Evolutionary conservation across 2,329 filamentous ascomycete species (phyloP), one percentile per base, ranked within the genome.

Genomic region (Monosporascus cannonballus): DNA sequence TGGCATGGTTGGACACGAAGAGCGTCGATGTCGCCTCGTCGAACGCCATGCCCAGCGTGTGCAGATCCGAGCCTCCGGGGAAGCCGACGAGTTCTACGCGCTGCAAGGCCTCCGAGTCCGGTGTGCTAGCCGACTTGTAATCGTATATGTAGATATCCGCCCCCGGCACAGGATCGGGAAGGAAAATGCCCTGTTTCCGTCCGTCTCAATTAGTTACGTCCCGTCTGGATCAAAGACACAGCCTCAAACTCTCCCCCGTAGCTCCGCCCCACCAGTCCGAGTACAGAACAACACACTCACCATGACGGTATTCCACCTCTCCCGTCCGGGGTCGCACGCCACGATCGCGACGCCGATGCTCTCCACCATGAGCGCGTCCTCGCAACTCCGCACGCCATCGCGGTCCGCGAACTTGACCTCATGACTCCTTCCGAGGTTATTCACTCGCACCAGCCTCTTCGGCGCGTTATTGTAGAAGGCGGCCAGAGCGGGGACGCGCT

Each of bases 251-350:
- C 27, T 30, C 30, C 27, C 27, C 27, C 30, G 5, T 5, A 34
- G 30, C 30, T 14, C 30, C 30, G 11, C 30, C 30, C 11, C 4
- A 14, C 30, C 9, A 34, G 30, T 11, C 30, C 30, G 11, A 34
- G 11, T 34, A 14, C 30, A 7, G 6, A 37, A 38, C 7, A 20
- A 24, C 15, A 15, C 4, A 37, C 58, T 52, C 44, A 62, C 71
- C 69, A 73, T 71, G 54, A 73, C 71, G 1, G 67, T 71, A 52
- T 74, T 73, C 59, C 64, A 69, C 6, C 57, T 62, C 51, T 73
- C 71, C 14, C 71, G 61, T 3, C 71, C 71, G 2, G 65, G 51
- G 15, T 73, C 71, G 46, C 71, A 73, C 8, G 64, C 63, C 5
- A 72, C 25, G 30, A 74, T 56, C 3, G 69, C 71, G 1, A 72